These are phyloP conservation scores for Fomes fomentarius DNA, from an alignment of 1,284 basidiomycete species.

Conservation along the genomic window DNA sequence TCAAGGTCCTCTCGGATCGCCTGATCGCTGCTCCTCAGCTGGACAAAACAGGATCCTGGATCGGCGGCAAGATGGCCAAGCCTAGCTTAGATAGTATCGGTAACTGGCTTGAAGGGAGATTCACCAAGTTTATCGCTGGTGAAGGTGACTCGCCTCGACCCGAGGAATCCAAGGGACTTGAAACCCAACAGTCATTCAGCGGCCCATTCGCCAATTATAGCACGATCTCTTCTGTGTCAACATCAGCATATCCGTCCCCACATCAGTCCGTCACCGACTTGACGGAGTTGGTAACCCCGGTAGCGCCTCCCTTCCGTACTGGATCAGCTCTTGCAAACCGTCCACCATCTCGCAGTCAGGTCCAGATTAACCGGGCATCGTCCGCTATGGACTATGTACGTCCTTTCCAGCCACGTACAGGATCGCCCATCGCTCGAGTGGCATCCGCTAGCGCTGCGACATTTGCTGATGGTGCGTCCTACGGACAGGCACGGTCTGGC, in stretches of 20 bases:
- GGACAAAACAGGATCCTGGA: conserved; percentile 81
- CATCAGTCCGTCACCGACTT: conserved; percentile 59
- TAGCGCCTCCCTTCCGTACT: conserved; percentile 50
- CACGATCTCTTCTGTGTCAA: conserved; percentile 84
- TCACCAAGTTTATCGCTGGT: conserved; percentile 96
- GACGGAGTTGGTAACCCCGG: conserved; percentile 41
- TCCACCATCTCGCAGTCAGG: conserved; percentile 46
- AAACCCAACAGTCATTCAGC: conserved; percentile 51
- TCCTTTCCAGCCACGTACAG: conserved; percentile 40
- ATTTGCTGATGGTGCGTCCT: conserved; percentile 49
- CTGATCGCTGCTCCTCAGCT: conserved; percentile 76
- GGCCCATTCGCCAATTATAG: conserved; percentile 96
- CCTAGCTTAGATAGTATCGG: conserved; percentile 93
- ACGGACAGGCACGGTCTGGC: conserved; percentile 35
- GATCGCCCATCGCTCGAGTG: conserved; percentile 54
- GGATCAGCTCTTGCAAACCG: conserved; percentile 67
- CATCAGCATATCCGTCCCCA: conserved; percentile 74
- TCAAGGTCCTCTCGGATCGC: conserved; percentile 84
- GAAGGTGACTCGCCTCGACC: conserved; percentile 62
- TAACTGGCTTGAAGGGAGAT: conserved; percentile 91
- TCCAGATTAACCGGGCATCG: conserved; percentile 67
- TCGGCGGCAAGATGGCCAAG: conserved; percentile 78
- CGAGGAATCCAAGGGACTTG: conserved; percentile 40
- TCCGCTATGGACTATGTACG: conserved; percentile 77
- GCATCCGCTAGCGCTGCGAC: conserved; percentile 56